These are phyloP conservation scores for Phalaenopsis hybrid DNA, from an alignment of 116 monocot species.

Conservation along the genomic window DNA sequence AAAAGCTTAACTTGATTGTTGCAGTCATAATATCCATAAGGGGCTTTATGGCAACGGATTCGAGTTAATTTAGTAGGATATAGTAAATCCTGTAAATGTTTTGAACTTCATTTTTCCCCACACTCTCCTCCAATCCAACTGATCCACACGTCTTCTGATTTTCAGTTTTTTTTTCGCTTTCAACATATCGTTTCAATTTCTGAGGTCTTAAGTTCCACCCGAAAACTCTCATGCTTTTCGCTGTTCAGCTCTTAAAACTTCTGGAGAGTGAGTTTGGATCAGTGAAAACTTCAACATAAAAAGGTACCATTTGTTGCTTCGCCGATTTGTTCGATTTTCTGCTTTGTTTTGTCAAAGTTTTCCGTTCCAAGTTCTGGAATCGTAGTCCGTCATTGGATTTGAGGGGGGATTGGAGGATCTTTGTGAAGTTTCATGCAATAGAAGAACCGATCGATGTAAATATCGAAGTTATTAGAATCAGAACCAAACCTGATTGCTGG, in stretches of 20 bases:
- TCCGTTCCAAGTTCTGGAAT: not conserved
- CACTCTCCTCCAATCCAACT: not conserved
- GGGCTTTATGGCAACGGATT: no score
- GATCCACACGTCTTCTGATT: not conserved
- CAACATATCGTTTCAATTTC: not conserved
- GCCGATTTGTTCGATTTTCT: not conserved
- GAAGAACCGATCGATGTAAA: no score
- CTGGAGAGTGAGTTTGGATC: no score
- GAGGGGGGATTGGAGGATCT: not conserved
- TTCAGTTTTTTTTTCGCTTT: not conserved
- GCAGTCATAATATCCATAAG: not conserved
- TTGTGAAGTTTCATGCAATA: not conserved
- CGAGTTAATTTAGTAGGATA: no score
- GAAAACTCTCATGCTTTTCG: no score
- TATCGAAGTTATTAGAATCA: not conserved
- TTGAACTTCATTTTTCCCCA: not conserved
- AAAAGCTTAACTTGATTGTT: not conserved
- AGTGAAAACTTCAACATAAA: no score
- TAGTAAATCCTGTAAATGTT: not conserved
- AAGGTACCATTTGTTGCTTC: no score
- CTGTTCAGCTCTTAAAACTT: no score
- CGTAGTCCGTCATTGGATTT: not conserved
- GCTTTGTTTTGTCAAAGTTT: not conserved
- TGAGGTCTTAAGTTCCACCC: no score
- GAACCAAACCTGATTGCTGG: not conserved